Evolutionary conservation across 2,329 filamentous ascomycete species (phyloP).

Genomic region (Raffaelea arxii): DNA sequence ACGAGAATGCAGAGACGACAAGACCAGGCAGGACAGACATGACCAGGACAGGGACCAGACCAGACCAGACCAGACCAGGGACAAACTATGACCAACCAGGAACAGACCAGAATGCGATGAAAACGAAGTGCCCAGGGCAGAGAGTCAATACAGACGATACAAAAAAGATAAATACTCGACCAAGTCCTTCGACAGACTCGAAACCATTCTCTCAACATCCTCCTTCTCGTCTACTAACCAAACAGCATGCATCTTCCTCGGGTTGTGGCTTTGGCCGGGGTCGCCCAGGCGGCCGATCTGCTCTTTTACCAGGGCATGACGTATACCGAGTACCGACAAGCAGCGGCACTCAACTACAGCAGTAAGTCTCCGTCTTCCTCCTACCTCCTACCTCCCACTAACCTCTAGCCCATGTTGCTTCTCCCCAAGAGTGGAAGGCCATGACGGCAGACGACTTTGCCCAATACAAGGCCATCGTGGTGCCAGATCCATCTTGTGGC

Average conservation of each 20-base stretch:
- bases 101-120: too few species aligned
- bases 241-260: background rate
- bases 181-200: too few species aligned
- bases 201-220: too few species aligned
- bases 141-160: too few species aligned
- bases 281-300: conserved; percentile 13
- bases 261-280: conserved; percentile 2
- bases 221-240: too few species aligned
- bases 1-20: too few species aligned
- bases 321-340: conserved; percentile 15
- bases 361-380: conserved; percentile 6
- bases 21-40: too few species aligned
- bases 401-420: conserved; percentile 8
- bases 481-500: conserved; percentile 28
- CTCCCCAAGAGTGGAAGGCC: conserved; percentile 8
- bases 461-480: conserved; percentile 32
- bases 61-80: too few species aligned
- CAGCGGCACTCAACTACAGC: conserved; percentile 11
- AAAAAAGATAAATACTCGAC: too few species aligned
- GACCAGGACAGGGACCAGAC: too few species aligned
- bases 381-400: background rate
- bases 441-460: conserved; percentile 30
- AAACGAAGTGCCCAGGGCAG: too few species aligned
- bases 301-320: conserved; percentile 16
- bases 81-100: too few species aligned